Evolutionary conservation across 148 eudicot species (phyloP), one percentile per base, ranked within the genome.

Genomic region (Rhododendron ovatum): DNA sequence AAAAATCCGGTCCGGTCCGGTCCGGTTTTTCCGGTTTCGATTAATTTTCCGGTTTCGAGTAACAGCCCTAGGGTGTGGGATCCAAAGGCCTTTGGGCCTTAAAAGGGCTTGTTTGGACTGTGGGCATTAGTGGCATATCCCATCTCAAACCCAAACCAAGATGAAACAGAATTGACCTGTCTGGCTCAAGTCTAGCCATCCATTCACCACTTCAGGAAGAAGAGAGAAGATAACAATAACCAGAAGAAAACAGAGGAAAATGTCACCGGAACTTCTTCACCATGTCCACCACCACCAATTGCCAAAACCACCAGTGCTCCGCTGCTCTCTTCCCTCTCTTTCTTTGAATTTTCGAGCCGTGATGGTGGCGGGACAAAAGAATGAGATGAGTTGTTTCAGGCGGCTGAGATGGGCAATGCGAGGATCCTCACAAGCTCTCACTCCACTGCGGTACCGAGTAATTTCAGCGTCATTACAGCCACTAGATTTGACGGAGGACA

Each of bases 401-500:
- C 81, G 22, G 57, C 47, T 81, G 33, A 82, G 85, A 61, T n/a
- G 43, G 69, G 63, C 22, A 81, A 83, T 76, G 78, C 30, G 7
- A 71, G 84, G 86, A 73, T 69, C 88, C 82, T 82, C 84, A 35
- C 39, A 13, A 37, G 24, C 83, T 18, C 11, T 53, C 73, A 63
- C 80, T 78, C 47, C 33, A 20, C 53, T 26, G 30, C 20, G 51
- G 71, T 33, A 1, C 67, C n/a, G 50, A 5, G 61, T 45, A 51
- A 80, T 93, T 81, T 90, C 94, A 5, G 95, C 94, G 20, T 89
- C 95, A 41, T 85, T 90, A 84, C 89, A 88, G 51, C 94, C 93
- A 53, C 91, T 96, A 1, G 98, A 97, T 84, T 90, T 96, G 82
- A 93, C 99, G 0, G 99, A 96, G 88, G 98, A 95, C 51, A 96